Percentiles rank a stretch among this genome's conserved stretches.
Conservation (phyloP, 148 eudicot genomes). For the Agrostemma githago region DNA sequence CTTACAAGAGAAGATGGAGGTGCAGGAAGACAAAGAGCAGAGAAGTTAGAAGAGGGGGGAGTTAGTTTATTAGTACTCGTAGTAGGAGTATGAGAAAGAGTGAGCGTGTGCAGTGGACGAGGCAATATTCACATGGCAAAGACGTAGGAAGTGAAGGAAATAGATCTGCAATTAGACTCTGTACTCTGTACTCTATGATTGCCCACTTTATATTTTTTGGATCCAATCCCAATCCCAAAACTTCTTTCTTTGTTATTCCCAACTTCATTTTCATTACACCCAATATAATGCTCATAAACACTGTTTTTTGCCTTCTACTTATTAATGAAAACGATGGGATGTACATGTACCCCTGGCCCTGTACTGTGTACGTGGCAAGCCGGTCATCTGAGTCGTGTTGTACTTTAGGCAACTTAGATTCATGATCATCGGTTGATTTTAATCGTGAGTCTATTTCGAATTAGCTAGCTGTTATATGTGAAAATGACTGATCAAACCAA, state of each 20-base stretch:
- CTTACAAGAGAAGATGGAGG: slow-evolving; percentile 16
- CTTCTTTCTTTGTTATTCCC: slow-evolving; percentile 1
- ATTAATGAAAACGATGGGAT: not conserved
- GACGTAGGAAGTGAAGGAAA: slow-evolving; percentile 24
- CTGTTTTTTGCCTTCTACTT: not conserved
- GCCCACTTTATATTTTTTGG: not conserved
- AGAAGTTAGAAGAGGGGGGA: slow-evolving; percentile 14
- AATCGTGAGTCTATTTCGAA: too few species aligned
- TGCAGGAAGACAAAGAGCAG: not conserved
- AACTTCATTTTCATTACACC: not conserved
- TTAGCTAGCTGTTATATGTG: too few species aligned
- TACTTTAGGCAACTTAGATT: too few species aligned
- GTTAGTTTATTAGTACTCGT: slow-evolving; percentile 12
- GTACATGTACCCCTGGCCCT: not conserved
- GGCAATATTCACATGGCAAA: slow-evolving; percentile 49
- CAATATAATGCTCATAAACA: too few species aligned
- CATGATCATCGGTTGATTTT: too few species aligned
- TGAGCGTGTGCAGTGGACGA: slow-evolving; percentile 27
- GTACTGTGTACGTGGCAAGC: not conserved
- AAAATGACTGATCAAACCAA: too few species aligned
- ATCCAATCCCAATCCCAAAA: not conserved
- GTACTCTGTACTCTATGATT: slow-evolving; percentile 4
- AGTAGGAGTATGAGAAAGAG: slow-evolving; percentile 5
- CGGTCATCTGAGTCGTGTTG: not conserved
- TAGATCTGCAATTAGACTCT: slow-evolving; percentile 17